phyloP scores from a whole-genome alignment of 176 grass and related monocot species.

The Metroxylon sagu region DNA sequence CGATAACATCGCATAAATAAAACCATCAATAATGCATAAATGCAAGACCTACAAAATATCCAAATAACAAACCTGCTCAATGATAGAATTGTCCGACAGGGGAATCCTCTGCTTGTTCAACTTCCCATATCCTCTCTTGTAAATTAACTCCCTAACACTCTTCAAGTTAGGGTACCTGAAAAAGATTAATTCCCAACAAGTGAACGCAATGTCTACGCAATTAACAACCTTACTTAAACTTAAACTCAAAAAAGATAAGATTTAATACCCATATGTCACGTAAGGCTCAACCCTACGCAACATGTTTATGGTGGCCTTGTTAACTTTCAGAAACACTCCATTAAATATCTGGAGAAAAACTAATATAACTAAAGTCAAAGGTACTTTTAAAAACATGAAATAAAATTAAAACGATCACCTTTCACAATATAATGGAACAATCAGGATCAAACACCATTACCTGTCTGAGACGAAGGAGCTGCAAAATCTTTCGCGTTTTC shows the following conservation, averaged over 20 bases:
- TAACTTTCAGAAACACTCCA: constrained; percentile 91
- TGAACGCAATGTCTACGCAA: not conserved
- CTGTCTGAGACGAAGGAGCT: constrained; percentile 85
- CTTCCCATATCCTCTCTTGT: constrained; percentile 85
- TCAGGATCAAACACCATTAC: constrained; percentile 9
- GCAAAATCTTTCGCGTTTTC: constrained; percentile 81
- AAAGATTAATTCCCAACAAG: not conserved
- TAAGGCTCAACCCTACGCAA: constrained; percentile 85
- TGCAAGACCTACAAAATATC: no score
- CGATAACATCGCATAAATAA: not conserved
- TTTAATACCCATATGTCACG: constrained; percentile 77
- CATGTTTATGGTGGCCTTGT: constrained; percentile 96
- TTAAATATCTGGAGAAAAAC: constrained; percentile 58
- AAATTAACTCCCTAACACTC: constrained; percentile 78
- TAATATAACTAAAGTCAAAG: not conserved
- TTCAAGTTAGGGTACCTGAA: constrained; percentile 86
- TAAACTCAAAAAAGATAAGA: not conserved
- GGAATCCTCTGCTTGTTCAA: constrained; percentile 80
- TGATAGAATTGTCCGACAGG: constrained; percentile 55
- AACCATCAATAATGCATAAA: no score
- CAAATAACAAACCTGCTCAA: constrained; percentile 38
- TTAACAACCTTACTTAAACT: not conserved
- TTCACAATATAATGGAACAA: no score
- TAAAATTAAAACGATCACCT: no score
- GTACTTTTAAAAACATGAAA: not conserved